phyloP scores from a whole-genome alignment of 176 grass and related monocot genomes.

The Chrysopogon serrulatus region DNA sequence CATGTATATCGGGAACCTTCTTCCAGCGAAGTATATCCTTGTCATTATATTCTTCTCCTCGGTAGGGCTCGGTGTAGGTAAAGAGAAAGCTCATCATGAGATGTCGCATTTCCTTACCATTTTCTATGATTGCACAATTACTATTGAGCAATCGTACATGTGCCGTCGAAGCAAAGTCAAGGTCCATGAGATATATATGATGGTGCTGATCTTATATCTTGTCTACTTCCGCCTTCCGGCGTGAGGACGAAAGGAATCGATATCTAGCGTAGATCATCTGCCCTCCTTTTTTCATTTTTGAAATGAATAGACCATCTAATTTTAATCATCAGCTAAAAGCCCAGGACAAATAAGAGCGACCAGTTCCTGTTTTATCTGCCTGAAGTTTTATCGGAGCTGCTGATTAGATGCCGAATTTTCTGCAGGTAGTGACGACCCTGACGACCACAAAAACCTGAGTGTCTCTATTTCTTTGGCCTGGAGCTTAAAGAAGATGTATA shows the following conservation, averaged over 20 bases:
- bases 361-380: background rate
- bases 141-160: background rate
- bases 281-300: too few relatives aligned
- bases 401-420: conserved; percentile 13
- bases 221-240: background rate
- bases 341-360: background rate
- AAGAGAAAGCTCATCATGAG: background rate
- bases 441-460: background rate
- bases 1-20: background rate
- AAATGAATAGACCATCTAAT: too few relatives aligned
- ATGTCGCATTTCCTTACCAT: background rate
- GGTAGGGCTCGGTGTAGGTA: too few relatives aligned
- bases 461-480: background rate
- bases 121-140: background rate
- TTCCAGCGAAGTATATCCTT: background rate
- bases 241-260: background rate
- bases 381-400: background rate
- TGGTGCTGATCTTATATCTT: background rate
- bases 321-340: background rate
- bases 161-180: background rate
- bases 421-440: background rate
- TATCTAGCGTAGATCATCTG: background rate
- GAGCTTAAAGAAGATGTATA: background rate
- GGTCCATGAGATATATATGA: background rate
- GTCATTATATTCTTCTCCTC: background rate